These are phyloP conservation scores for Geotrichum ghanense DNA, from an alignment of 805 yeast species.

Conservation along the genomic window DNA sequence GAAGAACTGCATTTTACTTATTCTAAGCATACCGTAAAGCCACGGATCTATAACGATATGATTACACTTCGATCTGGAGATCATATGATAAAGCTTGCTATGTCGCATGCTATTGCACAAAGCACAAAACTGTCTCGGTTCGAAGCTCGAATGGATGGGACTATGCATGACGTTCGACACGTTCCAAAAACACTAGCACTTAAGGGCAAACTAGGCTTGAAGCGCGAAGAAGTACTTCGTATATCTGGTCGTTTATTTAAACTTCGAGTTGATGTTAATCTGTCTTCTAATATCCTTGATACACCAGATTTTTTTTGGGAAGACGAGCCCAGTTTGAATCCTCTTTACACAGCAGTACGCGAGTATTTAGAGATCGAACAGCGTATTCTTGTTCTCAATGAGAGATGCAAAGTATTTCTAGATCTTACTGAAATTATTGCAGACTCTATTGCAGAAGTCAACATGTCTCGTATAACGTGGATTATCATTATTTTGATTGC, in stretches of 20 bases:
- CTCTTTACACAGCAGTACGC: slow-evolving; percentile 76
- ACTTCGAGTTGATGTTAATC: slow-evolving; percentile 83
- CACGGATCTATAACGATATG: slow-evolving; percentile 72
- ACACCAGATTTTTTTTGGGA: slow-evolving; percentile 98
- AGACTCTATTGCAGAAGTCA: slow-evolving; percentile 87
- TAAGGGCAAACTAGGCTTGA: slow-evolving; percentile 78
- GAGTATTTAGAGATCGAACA: slow-evolving; percentile 93
- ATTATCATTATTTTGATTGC: slow-evolving; percentile 77
- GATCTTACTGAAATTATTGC: slow-evolving; percentile 89
- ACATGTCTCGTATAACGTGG: slow-evolving; percentile 85
- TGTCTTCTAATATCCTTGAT: slow-evolving; percentile 81
- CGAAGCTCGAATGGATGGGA: slow-evolving; percentile 82
- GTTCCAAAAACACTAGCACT: slow-evolving; percentile 83
- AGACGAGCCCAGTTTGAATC: slow-evolving; percentile 86
- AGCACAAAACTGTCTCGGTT: slow-evolving; percentile 84
- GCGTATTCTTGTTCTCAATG: slow-evolving; percentile 86
- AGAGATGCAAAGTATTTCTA: slow-evolving; percentile 83
- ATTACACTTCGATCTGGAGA: slow-evolving; percentile 84
- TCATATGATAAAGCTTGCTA: slow-evolving; percentile 80
- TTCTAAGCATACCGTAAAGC: slow-evolving; percentile 34
- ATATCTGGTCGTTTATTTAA: slow-evolving; percentile 88
- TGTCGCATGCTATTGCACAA: slow-evolving; percentile 96
- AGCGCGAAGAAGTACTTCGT: slow-evolving; percentile 70
- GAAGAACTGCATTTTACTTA: slow-evolving; percentile 78
- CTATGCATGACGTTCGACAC: slow-evolving; percentile 73